Percentiles rank a stretch among this genome's conserved stretches.
These are phyloP conservation scores for Quercus alba DNA, from an alignment of 306 rosid species.

Conservation along the genomic window DNA sequence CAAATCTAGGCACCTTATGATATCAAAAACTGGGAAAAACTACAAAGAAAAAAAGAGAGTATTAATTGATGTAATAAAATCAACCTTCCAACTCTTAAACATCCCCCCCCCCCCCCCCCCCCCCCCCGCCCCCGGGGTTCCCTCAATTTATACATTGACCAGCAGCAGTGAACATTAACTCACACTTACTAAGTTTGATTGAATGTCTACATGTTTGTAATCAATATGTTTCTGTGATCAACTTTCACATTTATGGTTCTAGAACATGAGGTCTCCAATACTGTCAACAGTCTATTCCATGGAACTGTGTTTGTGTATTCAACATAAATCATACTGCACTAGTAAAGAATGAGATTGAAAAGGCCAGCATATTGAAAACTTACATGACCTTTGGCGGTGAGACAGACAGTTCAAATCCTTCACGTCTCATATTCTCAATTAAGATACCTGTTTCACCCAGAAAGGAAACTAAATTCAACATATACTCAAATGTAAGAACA, in stretches of 20 bases:
- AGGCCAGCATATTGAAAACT: slow-evolving; percentile 35
- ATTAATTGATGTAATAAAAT: not conserved
- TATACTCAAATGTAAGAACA: not conserved
- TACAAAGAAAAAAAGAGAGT: not conserved
- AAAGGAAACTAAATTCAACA: slow-evolving; percentile 23
- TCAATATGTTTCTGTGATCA: not conserved
- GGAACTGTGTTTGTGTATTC: not conserved
- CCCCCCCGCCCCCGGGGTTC: too few species aligned
- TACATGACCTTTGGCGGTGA: slow-evolving; percentile 99
- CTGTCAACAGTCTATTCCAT: not conserved
- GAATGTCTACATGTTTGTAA: not conserved
- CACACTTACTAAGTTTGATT: not conserved
- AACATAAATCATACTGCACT: slow-evolving; percentile 1
- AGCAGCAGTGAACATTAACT: not conserved
- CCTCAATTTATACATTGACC: too few species aligned
- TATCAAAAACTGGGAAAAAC: not conserved
- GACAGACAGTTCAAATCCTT: slow-evolving; percentile 91
- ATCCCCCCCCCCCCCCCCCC: too few species aligned
- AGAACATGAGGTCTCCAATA: not conserved
- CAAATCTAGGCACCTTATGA: not conserved
- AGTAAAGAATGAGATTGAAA: slow-evolving; percentile 5
- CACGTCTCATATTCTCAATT: slow-evolving; percentile 98
- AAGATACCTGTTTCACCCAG: slow-evolving; percentile 70
- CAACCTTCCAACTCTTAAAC: not conserved
- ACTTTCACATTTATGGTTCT: not conserved